A percentile compares a stretch with the other conserved stretches of the same genome.
phyloP scores from a whole-genome alignment of 352 stramenopile species.

The Globisporangium emineosum region DNA sequence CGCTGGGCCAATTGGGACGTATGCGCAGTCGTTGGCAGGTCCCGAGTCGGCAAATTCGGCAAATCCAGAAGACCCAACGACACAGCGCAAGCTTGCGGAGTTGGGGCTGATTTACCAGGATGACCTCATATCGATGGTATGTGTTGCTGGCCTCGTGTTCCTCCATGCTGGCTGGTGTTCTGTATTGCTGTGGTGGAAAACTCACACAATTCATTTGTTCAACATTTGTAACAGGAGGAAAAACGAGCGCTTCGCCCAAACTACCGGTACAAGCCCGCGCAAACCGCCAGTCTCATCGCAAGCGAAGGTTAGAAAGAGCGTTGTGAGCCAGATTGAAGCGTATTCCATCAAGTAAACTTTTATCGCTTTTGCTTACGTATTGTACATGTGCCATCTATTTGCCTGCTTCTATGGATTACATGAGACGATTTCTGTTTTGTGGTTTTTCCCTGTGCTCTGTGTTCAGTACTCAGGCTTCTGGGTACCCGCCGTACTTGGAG shows the following conservation, averaged over 20 bases:
- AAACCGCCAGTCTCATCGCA: slow-evolving; percentile 8
- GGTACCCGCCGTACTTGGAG: slow-evolving; percentile 86
- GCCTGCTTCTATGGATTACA: slow-evolving; percentile 8
- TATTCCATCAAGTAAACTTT: slow-evolving; percentile 25
- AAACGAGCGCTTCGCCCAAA: slow-evolving; percentile 75
- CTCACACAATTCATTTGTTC: background rate
- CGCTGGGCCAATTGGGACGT: slow-evolving; percentile 6
- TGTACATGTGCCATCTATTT: slow-evolving; percentile 1
- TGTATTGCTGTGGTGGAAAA: background rate
- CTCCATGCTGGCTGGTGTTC: background rate
- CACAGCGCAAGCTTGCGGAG: slow-evolving; percentile 20
- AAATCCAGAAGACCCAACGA: slow-evolving; percentile 24
- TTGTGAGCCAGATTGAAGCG: slow-evolving; percentile 7
- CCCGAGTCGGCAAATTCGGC: slow-evolving; percentile 25
- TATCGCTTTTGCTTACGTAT: background rate
- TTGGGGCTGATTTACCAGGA: slow-evolving; percentile 55
- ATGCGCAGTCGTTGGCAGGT: slow-evolving; percentile 9
- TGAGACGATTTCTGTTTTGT: slow-evolving; percentile 3
- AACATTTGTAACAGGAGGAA: slow-evolving; percentile 46
- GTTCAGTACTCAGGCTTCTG: slow-evolving; percentile 30
- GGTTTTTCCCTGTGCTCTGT: background rate
- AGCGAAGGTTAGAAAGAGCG: slow-evolving; percentile 18
- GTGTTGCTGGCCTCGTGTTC: slow-evolving; percentile 3
- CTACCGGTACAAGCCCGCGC: slow-evolving; percentile 63
- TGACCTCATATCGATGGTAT: slow-evolving; percentile 57